Base-by-base conservation (phyloP, 257 asterid species). In the Jacaranda copaia region DNA sequence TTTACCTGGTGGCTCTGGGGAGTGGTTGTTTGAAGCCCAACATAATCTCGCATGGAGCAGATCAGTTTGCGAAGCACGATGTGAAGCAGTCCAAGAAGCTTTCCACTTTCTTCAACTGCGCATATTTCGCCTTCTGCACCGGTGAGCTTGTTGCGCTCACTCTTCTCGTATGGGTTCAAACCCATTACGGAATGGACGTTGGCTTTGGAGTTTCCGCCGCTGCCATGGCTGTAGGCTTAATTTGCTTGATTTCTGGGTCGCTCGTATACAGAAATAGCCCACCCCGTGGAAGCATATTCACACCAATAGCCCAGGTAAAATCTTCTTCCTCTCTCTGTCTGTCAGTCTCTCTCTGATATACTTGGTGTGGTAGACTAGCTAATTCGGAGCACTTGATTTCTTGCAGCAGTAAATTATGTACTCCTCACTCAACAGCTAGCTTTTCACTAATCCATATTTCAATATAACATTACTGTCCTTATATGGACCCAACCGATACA, bases 21-120 rank as follows among this genome's bases (percentile, higher is more conserved):
- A 91, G 97, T 60, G 97, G 97, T 0, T 91, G 91, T 60, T 59
- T 91, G 68, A 91, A 91, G 84, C 95, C 95, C 2, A 91, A 89
- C 72, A 91, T 91, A 38, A 91, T 91, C 71, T 87, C 95, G 0
- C 97, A 86, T 10, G 97, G 91, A 1, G 97, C 97, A 4, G 92
- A 89, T 62, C 97, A 91, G 80, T 88, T 91, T 70, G 52, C 80
- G 4, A 81, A 78, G 32, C 32, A 25, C 35, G 39, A 57, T 14
- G 8, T 5, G 8, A 81, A 59, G 70, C 85, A 78, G 35, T 72
- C 87, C 13, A 84, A 82, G 45, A 79, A 86, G 64, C 91, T 91
- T 36, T 91, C 97, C 2, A 91, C 89, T 76, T 91, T 84, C 81
- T 91, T 91, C 83, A 91, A 91, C 78, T 88, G 88, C 38, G 97